A percentile compares a stretch with the other conserved stretches of the same genome.
phyloP scores from a whole-genome alignment of 2,329 filamentous ascomycete genomes.

The Exserohilum turcica region DNA sequence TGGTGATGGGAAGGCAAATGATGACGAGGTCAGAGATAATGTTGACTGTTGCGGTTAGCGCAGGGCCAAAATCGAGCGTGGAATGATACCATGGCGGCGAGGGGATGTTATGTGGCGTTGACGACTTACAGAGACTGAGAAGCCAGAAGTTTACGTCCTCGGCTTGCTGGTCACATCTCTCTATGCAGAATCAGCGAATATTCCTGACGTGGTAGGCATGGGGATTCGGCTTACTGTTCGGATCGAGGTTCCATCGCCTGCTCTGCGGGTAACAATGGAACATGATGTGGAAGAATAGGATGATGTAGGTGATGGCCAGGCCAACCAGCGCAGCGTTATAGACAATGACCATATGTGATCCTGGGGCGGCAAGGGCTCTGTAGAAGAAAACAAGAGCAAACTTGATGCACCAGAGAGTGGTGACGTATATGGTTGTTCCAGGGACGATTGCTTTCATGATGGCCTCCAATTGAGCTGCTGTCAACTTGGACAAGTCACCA shows the following conservation, averaged over 20 bases:
- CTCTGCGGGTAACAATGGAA: conserved; percentile 49
- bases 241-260: conserved; percentile 31
- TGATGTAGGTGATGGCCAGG: conserved; percentile 36
- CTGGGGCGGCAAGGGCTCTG: conserved; percentile 47
- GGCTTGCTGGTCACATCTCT: conserved; percentile 28
- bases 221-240: conserved; percentile 17
- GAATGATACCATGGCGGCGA: too few species aligned
- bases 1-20: conserved; percentile 28
- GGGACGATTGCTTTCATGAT: conserved; percentile 49
- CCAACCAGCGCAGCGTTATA: conserved; percentile 47
- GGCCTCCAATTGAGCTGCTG: conserved; percentile 21
- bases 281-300: conserved; percentile 49
- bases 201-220: neutral
- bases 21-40: conserved; percentile 30
- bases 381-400: conserved; percentile 51
- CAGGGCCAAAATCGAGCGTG: too few species aligned
- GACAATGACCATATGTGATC: conserved; percentile 44
- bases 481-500: conserved; percentile 23
- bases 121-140: conserved; percentile 24
- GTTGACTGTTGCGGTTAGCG: conserved; percentile 21
- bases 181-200: conserved; percentile 16
- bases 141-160: conserved; percentile 30
- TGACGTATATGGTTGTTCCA: conserved; percentile 50
- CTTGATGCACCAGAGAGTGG: conserved; percentile 52
- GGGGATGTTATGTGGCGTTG: too few species aligned